phyloP scores from a whole-genome alignment of 148 eudicot species.

The Rhododendron simsii region DNA sequence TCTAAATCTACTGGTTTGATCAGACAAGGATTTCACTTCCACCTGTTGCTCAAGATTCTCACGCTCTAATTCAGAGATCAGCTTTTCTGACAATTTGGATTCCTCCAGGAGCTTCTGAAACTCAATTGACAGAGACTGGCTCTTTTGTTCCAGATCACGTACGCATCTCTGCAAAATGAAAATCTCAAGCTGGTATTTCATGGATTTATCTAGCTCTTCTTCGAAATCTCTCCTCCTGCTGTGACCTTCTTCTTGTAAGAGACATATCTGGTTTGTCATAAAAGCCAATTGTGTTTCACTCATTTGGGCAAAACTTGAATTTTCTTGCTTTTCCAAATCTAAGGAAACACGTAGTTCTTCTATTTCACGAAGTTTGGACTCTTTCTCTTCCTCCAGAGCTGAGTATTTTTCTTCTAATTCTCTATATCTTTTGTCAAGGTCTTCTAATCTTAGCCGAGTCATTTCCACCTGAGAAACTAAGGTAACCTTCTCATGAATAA shows the following conservation, averaged over 20 bases:
- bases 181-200: slow-evolving; percentile 64
- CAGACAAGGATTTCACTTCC: slow-evolving; percentile 51
- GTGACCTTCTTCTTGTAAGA: slow-evolving; percentile 44
- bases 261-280: slow-evolving; percentile 41
- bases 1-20: slow-evolving; percentile 47
- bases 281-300: slow-evolving; percentile 40
- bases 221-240: slow-evolving; percentile 54
- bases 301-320: slow-evolving; percentile 32
- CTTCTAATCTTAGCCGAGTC: slow-evolving; percentile 44
- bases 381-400: slow-evolving; percentile 53
- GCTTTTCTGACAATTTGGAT: slow-evolving; percentile 53
- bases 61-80: slow-evolving; percentile 52
- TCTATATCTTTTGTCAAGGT: slow-evolving; percentile 44
- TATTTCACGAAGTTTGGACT: slow-evolving; percentile 34
- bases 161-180: slow-evolving; percentile 55
- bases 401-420: slow-evolving; percentile 57
- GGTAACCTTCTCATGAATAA: slow-evolving; percentile 49
- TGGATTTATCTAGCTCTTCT: slow-evolving; percentile 58
- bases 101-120: slow-evolving; percentile 65
- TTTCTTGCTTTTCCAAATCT: slow-evolving; percentile 60
- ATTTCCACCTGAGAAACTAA: slow-evolving; percentile 50
- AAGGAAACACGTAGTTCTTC: slow-evolving; percentile 52
- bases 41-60: slow-evolving; percentile 45
- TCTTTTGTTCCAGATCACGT: slow-evolving; percentile 55
- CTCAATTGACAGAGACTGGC: slow-evolving; percentile 39